Evolutionary conservation across 2,329 filamentous ascomycete genomes (phyloP), one percentile per base, ranked within the genome.

Genomic region (Cladophialophora yegresii): DNA sequence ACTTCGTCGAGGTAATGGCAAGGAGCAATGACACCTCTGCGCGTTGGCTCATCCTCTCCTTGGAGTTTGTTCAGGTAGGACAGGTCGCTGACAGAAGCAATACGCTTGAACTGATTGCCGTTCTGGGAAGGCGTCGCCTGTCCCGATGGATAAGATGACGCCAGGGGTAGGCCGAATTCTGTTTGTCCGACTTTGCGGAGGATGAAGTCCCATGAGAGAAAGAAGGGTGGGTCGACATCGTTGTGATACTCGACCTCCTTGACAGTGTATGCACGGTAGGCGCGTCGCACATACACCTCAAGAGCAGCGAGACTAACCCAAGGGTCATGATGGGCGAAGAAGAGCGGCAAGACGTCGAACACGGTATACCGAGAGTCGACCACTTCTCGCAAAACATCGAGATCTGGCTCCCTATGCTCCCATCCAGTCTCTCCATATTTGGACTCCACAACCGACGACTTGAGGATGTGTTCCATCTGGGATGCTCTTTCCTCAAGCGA

Each of bases 291-390:
- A 77, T 99, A 99, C 55, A 98, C 93, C 77, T 99, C 95, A 4
- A 99, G 85, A 54, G 95, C 92, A 64, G 95, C 95, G 67, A 97
- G 82, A 7, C 91, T 91, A 32, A 99, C 93, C 91, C 92, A 98
- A 12, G 92, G 89, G 74, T 99, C 95, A 49, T 91, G 86, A 78
- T 99, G 92, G 36, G 88, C 90, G 75, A 99, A 99, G 86, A 99
- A 99, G 63, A 92, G 88, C 7, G 93, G 90, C 70, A 99, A 80
- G 20, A 99, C 95, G 75, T 99, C 95, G 72, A 97, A 96, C 69
- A 99, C 95, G 49, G 93, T 98, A 82, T 96, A 98, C 81, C 96
- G 96, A 61, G 95, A 98, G 78, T 99, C 95, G 58, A 99, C 92
- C 33, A 99, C 93, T 78, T 99, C 95, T 83, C 96, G 96, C 80